Conservation (phyloP, 257 asterid genomes). For the Leonotis leonurus region DNA sequence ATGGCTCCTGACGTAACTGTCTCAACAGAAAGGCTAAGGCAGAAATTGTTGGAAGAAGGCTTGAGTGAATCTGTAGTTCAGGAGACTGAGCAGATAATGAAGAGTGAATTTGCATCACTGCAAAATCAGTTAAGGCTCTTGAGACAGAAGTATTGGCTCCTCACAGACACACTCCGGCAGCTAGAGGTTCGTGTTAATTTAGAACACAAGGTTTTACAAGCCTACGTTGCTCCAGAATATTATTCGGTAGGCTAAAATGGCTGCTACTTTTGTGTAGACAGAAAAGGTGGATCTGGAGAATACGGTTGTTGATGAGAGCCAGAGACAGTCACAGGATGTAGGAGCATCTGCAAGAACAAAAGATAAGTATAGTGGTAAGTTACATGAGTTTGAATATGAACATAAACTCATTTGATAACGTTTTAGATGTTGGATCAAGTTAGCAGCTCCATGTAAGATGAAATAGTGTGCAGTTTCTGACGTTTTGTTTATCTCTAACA, state of each 20-base stretch:
- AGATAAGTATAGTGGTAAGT: slow-evolving; percentile 79
- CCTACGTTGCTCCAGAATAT: slow-evolving; percentile 17
- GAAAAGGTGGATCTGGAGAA: slow-evolving; percentile 98
- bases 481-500: slow-evolving; percentile 28
- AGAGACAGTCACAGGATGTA: slow-evolving; percentile 55
- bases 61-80: slow-evolving; percentile 57
- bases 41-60: slow-evolving; percentile 67
- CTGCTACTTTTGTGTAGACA: slow-evolving; percentile 48
- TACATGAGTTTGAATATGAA: not conserved
- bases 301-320: slow-evolving; percentile 97
- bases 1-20: slow-evolving; percentile 65
- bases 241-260: slow-evolving; percentile 20
- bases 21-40: slow-evolving; percentile 75
- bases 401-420: not conserved
- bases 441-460: too few relatives aligned
- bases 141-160: slow-evolving; percentile 81
- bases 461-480: too few relatives aligned
- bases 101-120: slow-evolving; percentile 61
- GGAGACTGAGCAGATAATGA: slow-evolving; percentile 84
- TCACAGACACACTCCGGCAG: slow-evolving; percentile 72
- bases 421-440: not conserved
- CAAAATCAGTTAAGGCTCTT: slow-evolving; percentile 68
- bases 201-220: slow-evolving; percentile 18
- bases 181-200: slow-evolving; percentile 64
- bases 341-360: slow-evolving; percentile 59